Base-by-base conservation (phyloP, 768 basidiomycete species). In the Serendipita sp. region DNA sequence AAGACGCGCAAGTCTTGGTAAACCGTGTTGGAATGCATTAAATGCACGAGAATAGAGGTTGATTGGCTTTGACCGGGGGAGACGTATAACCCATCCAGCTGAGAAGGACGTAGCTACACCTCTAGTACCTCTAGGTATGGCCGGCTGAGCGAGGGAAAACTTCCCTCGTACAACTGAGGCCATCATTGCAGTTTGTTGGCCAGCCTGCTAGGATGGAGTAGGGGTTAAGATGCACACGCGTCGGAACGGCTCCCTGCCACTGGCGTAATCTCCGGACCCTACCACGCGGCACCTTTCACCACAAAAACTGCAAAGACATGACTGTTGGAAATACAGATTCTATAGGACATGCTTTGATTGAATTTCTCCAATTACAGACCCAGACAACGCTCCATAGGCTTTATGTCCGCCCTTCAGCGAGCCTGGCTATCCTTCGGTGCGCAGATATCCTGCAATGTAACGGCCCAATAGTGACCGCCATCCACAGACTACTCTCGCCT, bases 371-470 rank as follows among this genome's bases (percentile, higher is more conserved):
- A 66, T 80, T 83, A 0, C 89, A 92, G 70, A 86, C 88, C 0
- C 87, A 89, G 72, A 84, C 79, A 66, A 84, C 85, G 10, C 74
- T 94, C 62, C 84, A 82, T 18, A 81, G 91, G 30, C 77, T 96
- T 60, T 96, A 93, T 71, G 83, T 86, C 70, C 80, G 83, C 16
- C 91, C 93, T 7, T 91, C 91, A 2, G 86, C 88, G 76, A 92
- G 91, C 75, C 81, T 96, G 63, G 86, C 89, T 30, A 85, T 96
- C 73, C 92, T 92, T 75, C 83, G 92, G 88, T 90, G 67, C 68
- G 78, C 72, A 58, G 66, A 44, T 66, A 63, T 48, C 44, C 41
- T 35, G 38, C 44, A 46, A 28, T 13, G 46, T n/a, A 36, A 44
- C 1, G 8, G 36, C 28, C 46, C 66, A 23, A 58, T 56, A 10